phyloP scores from a whole-genome alignment of 2,329 filamentous ascomycete species.

The Diaporthe vaccinii region DNA sequence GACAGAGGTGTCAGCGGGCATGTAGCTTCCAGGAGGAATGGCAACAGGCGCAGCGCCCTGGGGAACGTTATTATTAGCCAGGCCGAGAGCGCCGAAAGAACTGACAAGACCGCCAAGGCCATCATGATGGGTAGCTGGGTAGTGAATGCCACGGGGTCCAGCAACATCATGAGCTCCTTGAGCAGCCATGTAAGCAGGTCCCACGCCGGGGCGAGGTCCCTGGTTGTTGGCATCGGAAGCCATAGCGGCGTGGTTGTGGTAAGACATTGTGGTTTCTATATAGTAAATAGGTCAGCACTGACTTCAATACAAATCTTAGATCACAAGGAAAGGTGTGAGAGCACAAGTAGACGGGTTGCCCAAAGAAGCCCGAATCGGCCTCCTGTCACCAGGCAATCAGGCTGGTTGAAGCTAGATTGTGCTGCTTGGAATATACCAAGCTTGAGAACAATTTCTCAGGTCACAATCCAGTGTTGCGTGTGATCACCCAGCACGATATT shows the following conservation, averaged over 20 bases:
- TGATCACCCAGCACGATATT: not conserved
- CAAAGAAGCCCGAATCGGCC: not conserved
- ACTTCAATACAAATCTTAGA: not conserved
- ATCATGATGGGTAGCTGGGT: constrained; percentile 43
- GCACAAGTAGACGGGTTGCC: not conserved
- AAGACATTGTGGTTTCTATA: constrained; percentile 45
- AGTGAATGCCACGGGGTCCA: constrained; percentile 45
- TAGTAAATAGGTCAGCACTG: constrained; percentile 34
- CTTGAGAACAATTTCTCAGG: too few relatives aligned
- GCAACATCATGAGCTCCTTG: constrained; percentile 45
- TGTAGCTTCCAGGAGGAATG: constrained; percentile 43
- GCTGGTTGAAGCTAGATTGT: not conserved
- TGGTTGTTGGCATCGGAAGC: constrained; percentile 45
- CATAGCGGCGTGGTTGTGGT: constrained; percentile 44
- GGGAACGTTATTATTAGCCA: constrained; percentile 43
- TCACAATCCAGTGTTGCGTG: not conserved
- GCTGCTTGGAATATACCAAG: too few relatives aligned
- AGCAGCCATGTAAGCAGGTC: constrained; percentile 44
- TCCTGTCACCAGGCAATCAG: too few relatives aligned
- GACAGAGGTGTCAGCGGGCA: constrained; percentile 44
- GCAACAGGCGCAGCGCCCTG: constrained; percentile 45
- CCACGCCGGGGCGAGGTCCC: constrained; percentile 41
- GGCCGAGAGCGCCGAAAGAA: constrained; percentile 43
- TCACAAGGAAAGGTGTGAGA: too few relatives aligned
- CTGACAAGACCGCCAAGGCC: constrained; percentile 41